Percentiles rank a stretch among this genome's conserved stretches.
These are phyloP conservation scores for Mallotus japonicus DNA, from an alignment of 441 rosid genomes.

Conservation along the genomic window DNA sequence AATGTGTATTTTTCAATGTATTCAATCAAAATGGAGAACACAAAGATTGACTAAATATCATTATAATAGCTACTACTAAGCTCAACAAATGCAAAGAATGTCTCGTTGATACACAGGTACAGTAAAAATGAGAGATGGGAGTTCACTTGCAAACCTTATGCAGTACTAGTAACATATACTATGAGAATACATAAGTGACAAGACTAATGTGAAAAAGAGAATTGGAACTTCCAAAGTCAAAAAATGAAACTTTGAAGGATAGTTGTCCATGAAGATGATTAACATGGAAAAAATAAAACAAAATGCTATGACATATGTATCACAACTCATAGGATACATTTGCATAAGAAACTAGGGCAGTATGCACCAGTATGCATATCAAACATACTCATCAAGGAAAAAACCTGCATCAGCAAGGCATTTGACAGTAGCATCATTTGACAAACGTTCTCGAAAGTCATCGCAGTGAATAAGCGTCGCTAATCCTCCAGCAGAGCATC, in stretches of 20 bases:
- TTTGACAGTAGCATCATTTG: conserved; percentile 66
- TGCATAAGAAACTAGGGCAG: conserved; percentile 7
- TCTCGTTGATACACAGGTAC: not conserved
- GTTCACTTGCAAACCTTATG: not conserved
- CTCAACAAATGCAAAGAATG: not conserved
- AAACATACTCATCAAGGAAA: conserved; percentile 90
- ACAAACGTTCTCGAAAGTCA: conserved; percentile 59
- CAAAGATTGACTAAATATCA: not conserved
- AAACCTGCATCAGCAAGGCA: conserved; percentile 93
- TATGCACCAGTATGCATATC: conserved; percentile 10
- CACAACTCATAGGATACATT: conserved; percentile 1
- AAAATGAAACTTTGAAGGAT: not conserved
- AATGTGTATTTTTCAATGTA: not conserved
- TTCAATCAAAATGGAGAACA: conserved; percentile 10
- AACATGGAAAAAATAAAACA: not conserved
- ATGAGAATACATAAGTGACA: not conserved
- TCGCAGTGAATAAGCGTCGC: conserved; percentile 90
- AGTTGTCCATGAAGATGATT: not conserved
- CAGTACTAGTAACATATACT: not conserved
- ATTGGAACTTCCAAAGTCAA: not conserved
- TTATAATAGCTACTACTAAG: conserved; percentile 7
- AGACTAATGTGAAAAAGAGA: not conserved
- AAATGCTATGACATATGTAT: not conserved
- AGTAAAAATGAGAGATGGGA: not conserved
- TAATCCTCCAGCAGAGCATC: conserved; percentile 97